phyloP scores from a whole-genome alignment of 1,284 basidiomycete genomes.

The Trichosporon ovoides region DNA sequence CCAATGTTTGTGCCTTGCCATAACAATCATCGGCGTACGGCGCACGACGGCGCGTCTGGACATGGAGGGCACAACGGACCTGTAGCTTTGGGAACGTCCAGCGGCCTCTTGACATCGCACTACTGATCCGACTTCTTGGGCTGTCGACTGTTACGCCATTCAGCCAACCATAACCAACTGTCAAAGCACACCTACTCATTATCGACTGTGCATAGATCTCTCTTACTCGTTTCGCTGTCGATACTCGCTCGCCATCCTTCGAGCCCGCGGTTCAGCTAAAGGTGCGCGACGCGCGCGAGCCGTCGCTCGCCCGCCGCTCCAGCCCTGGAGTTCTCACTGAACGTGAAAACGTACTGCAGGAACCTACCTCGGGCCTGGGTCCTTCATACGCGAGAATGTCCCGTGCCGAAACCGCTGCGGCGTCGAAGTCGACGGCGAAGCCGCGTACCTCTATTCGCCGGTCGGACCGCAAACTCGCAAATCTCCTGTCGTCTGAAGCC shows the following conservation, averaged over 20 bases:
- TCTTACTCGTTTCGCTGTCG: neutral
- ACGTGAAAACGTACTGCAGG: neutral
- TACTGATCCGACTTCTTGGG: neutral
- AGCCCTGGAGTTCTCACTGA: neutral
- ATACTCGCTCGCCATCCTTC: neutral
- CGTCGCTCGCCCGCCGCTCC: slow-evolving; percentile 8
- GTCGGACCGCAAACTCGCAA: neutral
- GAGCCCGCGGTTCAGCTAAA: slow-evolving; percentile 6
- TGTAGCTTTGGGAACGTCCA: neutral
- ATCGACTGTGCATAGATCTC: neutral
- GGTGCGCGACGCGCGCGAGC: slow-evolving; percentile 15
- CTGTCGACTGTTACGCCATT: neutral
- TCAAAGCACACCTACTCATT: neutral
- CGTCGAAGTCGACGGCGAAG: neutral
- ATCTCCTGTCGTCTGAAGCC: neutral
- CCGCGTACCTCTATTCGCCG: neutral
- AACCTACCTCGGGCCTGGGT: neutral
- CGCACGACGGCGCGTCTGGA: neutral
- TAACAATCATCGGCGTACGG: neutral
- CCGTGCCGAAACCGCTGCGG: neutral
- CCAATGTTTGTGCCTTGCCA: slow-evolving; percentile 2
- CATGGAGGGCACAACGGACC: neutral
- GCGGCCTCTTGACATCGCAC: neutral
- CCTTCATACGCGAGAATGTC: neutral
- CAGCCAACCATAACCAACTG: neutral